Conservation (phyloP, 345 rosid species). For the Abelmoschus esculentus region DNA sequence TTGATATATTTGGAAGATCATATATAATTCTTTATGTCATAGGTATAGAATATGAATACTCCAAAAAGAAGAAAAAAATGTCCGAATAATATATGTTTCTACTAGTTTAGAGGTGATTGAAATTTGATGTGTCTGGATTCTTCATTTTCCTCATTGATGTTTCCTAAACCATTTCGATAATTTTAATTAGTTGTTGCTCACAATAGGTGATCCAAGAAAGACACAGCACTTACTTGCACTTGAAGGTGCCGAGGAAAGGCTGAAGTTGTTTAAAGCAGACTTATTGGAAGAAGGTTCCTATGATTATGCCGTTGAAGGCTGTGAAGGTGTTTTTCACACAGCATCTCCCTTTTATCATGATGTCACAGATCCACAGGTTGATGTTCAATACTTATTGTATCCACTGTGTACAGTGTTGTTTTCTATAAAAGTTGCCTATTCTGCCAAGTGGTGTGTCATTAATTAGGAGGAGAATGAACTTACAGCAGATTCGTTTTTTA, state of each 20-base stretch:
- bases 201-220: slow-evolving; percentile 62
- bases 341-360: slow-evolving; percentile 79
- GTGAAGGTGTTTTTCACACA: slow-evolving; percentile 81
- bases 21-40: too few species aligned
- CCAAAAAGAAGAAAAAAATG: too few species aligned
- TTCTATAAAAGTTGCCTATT: neutral
- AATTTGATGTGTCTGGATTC: too few species aligned
- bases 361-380: slow-evolving; percentile 78
- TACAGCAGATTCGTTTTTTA: neutral
- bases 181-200: neutral
- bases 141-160: neutral
- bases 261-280: slow-evolving; percentile 65
- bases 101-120: too few species aligned
- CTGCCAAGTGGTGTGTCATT: too few species aligned
- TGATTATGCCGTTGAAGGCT: slow-evolving; percentile 62
- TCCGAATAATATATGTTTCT: too few species aligned
- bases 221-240: slow-evolving; percentile 58
- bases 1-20: too few species aligned
- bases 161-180: neutral
- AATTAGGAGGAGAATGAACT: too few species aligned
- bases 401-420: neutral
- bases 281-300: slow-evolving; percentile 71
- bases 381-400: neutral
- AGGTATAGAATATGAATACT: too few species aligned
- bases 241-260: slow-evolving; percentile 74